A percentile compares a stretch with the other conserved stretches of the same genome.
Conservation (phyloP, 208 protist genomes). For the Endotrypanum monterogeii region DNA sequence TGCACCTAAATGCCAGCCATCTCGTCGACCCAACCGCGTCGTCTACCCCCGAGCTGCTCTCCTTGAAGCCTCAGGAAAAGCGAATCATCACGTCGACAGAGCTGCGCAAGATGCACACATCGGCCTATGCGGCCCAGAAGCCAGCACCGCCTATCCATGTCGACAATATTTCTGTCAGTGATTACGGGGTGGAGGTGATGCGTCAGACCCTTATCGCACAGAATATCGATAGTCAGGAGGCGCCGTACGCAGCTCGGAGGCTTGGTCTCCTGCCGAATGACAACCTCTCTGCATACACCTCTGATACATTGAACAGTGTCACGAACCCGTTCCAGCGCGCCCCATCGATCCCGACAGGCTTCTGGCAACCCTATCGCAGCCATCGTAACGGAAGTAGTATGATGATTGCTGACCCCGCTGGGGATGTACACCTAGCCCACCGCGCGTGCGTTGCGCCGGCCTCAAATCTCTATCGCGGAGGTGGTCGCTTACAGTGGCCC, state of each 20-base stretch:
- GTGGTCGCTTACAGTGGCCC: conserved; percentile 39
- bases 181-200: conserved; percentile 33
- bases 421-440: conserved; percentile 47
- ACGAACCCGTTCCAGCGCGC: conserved; percentile 23
- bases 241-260: conserved; percentile 20
- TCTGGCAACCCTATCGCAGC: conserved; percentile 51
- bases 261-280: conserved; percentile 23
- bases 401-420: conserved; percentile 49
- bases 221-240: conserved; percentile 26
- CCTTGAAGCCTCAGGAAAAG: conserved; percentile 2
- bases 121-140: conserved; percentile 3
- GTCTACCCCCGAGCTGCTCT: not conserved
- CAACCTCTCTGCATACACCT: conserved; percentile 16
- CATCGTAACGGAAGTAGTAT: conserved; percentile 21
- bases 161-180: conserved; percentile 50
- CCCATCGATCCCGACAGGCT: conserved; percentile 37
- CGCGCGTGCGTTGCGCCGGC: conserved; percentile 42
- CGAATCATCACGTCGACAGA: conserved; percentile 14
- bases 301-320: conserved; percentile 15
- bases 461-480: conserved; percentile 43
- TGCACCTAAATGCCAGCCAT: conserved; percentile 10
- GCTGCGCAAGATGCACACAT: conserved; percentile 6
- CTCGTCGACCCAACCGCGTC: conserved; percentile 24
- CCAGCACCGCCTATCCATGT: conserved; percentile 32
- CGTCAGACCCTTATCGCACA: conserved; percentile 37